Evolutionary conservation across 1,284 basidiomycete genomes (phyloP), one percentile per base, ranked within the genome.

Genomic region (Apiotrichum brassicae): DNA sequence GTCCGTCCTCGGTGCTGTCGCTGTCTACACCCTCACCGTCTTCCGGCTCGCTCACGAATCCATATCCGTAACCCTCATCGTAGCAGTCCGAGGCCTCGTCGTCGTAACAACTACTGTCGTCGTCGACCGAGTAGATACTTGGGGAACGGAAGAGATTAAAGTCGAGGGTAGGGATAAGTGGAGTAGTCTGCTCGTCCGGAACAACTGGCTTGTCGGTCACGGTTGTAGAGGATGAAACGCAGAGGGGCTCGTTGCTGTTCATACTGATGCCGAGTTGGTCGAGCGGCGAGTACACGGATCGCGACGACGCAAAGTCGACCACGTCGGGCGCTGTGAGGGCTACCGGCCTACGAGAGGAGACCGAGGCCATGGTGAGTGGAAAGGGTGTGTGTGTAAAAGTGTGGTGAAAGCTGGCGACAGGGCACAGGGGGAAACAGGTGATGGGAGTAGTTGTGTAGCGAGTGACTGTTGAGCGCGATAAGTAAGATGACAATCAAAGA

Each of bases 91-190:
- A 39, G 22, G 36, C 16, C 3, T 14, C 23, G 12, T 40, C 35
- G 26, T 56, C 50, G 11, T 46, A 33, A 33, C 38, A 43, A 45
- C 54, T 56, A n/a, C n/a, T n/a, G n/a, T n/a, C n/a, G n/a, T n/a
- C n/a, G 36, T 65, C 62, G 48, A 68, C 57, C 9, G 68, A 70
- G 50, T 65, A 66, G 39, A 67, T 49, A 11, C 63, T 66, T 13
- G 58, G 54, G 5, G 62, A 57, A 14, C 68, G 61, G 48, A 71
- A 71, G 23, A 71, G 58, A 46, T 70, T 66, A 42, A 70, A 58
- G 41, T 68, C 55, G 41, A 71, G 50, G 0, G 64, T 43, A n/a
- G 68, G 68, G 30, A 68, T 60, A 11, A 62, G 57, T 12, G 57
- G 54, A n/a, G 50, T 24, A 23, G 46, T 13, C 20, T 68, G n/a